These are phyloP conservation scores for Porphyrellus cyaneotinctus DNA, from an alignment of 768 basidiomycete species.

Conservation along the genomic window DNA sequence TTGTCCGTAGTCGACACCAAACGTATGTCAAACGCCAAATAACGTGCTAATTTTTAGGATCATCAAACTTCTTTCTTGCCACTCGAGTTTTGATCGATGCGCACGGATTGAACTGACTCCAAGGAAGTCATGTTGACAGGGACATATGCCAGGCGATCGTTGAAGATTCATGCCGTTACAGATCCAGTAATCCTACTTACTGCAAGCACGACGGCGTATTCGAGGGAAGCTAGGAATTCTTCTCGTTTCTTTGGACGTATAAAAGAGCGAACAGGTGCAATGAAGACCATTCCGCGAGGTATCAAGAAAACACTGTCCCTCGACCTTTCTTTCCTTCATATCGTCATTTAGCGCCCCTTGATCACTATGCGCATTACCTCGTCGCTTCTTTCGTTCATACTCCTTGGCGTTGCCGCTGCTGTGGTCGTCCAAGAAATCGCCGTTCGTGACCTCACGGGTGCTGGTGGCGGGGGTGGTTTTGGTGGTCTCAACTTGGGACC, in stretches of 20 bases:
- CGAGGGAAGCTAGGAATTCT: too few species aligned
- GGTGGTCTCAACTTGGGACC: neutral
- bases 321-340: neutral
- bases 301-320: neutral
- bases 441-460: neutral
- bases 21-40: neutral
- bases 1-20: neutral
- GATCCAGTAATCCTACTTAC: too few species aligned
- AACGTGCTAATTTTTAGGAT: neutral
- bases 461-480: neutral
- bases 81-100: neutral
- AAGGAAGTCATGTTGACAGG: neutral
- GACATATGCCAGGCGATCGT: neutral
- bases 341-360: neutral
- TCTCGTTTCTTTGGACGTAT: neutral
- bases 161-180: neutral
- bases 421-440: neutral
- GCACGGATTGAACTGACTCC: neutral
- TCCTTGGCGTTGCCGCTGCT: conserved; percentile 3
- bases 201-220: neutral
- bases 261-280: neutral
- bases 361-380: conserved; percentile 1
- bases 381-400: conserved; percentile 1
- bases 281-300: neutral
- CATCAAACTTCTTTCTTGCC: neutral